A percentile compares a stretch with the other conserved stretches of the same genome.
phyloP scores from a whole-genome alignment of 2,329 filamentous ascomycete species.

The Verticillium isaacii region DNA sequence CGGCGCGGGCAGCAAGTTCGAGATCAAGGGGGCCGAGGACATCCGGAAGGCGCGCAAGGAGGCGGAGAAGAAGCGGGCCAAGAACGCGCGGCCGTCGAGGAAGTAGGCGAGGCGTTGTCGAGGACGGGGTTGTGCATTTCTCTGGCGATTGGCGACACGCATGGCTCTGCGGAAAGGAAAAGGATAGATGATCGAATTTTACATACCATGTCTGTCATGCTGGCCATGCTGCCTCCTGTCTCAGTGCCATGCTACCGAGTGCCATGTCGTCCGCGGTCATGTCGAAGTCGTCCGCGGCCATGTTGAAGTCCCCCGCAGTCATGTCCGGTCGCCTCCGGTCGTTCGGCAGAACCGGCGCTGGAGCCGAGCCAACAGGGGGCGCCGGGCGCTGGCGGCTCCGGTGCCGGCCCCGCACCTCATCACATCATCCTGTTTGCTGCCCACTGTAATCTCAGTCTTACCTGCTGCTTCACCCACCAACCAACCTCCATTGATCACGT shows the following conservation, averaged over 20 bases:
- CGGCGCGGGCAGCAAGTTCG: conserved; percentile 66
- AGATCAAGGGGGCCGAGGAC: conserved; percentile 78
- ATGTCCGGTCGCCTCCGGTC: not conserved
- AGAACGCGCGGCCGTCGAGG: conserved; percentile 79
- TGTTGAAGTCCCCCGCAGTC: too few relatives aligned
- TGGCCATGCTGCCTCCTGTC: too few relatives aligned
- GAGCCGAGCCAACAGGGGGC: not conserved
- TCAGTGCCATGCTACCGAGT: too few relatives aligned
- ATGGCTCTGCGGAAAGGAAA: too few relatives aligned
- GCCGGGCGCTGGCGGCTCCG: not conserved
- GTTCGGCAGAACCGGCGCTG: not conserved
- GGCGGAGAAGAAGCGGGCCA: conserved; percentile 71
- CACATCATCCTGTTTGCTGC: not conserved
- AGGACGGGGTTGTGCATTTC: not conserved
- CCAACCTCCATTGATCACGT: not conserved
- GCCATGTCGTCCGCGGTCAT: too few relatives aligned
- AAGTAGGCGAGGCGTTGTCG: conserved; percentile 29
- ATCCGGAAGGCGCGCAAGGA: conserved; percentile 77
- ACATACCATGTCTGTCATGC: not conserved
- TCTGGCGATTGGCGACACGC: too few relatives aligned
- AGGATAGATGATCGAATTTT: too few relatives aligned
- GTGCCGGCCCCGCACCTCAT: not conserved
- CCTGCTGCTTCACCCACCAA: not conserved
- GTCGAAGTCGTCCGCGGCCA: too few relatives aligned
- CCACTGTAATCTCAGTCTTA: not conserved